A percentile compares a stretch with the other conserved stretches of the same genome.
Evolutionary conservation across 2,329 filamentous ascomycete genomes (phyloP).

Genomic region (Beauveria medogensis): DNA sequence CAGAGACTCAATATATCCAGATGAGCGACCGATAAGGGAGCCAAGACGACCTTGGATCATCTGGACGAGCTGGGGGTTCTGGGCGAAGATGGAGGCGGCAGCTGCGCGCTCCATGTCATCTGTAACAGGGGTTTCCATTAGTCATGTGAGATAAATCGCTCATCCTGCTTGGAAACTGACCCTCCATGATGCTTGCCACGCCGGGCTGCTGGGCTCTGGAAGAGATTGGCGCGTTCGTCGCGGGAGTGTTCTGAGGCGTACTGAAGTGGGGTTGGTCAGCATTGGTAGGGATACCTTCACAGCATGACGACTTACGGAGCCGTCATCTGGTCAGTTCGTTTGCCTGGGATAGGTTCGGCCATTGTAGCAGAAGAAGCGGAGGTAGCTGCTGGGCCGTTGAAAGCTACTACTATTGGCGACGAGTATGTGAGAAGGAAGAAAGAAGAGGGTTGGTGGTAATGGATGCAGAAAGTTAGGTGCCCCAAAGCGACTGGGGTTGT

Average conservation of each 20-base stretch:
- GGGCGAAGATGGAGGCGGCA: constrained; percentile 87
- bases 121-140: constrained; percentile 32
- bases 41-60: constrained; percentile 98
- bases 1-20: constrained; percentile 95
- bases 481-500: constrained; percentile 23
- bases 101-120: constrained; percentile 84
- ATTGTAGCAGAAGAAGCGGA: constrained; percentile 33
- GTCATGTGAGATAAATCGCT: constrained; percentile 13
- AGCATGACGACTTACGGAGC: constrained; percentile 45
- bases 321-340: constrained; percentile 47
- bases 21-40: constrained; percentile 86
- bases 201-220: constrained; percentile 94
- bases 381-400: constrained; percentile 9
- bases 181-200: constrained; percentile 93
- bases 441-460: constrained; percentile 19
- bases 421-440: constrained; percentile 17
- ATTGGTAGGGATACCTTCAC: constrained; percentile 24
- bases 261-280: constrained; percentile 47
- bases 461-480: constrained; percentile 25
- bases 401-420: constrained; percentile 13
- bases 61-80: constrained; percentile 87
- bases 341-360: constrained; percentile 58
- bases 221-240: constrained; percentile 91
- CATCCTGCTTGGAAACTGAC: constrained; percentile 43
- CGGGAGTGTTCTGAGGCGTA: constrained; percentile 96